Conservation (phyloP, 345 rosid genomes). For the Dovyalis caffra region DNA sequence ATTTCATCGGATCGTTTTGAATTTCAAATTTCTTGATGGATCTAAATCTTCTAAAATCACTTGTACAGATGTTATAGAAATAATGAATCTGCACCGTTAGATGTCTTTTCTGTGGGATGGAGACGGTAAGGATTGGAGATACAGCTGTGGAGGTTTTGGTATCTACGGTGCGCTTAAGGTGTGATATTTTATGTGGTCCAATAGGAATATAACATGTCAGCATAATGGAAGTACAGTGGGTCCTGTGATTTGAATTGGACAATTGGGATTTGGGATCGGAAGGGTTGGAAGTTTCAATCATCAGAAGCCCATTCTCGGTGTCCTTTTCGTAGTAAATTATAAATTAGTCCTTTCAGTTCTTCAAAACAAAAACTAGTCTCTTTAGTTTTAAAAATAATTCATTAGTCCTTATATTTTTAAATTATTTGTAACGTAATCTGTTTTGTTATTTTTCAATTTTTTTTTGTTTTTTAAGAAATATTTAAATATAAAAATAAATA, state of each 20-base stretch:
- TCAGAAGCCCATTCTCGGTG: neutral
- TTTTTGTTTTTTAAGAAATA: too few species aligned
- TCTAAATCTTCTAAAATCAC: neutral
- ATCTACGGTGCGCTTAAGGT: too few species aligned
- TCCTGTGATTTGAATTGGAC: neutral
- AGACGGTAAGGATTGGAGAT: neutral
- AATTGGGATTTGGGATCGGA: neutral
- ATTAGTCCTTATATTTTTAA: too few species aligned
- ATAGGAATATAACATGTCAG: neutral
- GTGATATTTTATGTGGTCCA: neutral
- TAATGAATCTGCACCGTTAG: neutral
- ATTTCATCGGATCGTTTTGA: slow-evolving; percentile 2
- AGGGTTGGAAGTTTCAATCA: neutral
- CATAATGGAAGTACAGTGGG: neutral
- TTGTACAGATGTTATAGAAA: neutral
- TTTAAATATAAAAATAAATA: too few species aligned
- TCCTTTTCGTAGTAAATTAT: too few species aligned
- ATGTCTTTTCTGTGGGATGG: neutral
- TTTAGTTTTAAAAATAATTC: too few species aligned
- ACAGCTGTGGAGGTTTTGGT: neutral
- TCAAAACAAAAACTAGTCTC: too few species aligned
- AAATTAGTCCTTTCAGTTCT: too few species aligned
- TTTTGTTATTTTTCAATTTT: too few species aligned
- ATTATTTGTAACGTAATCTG: too few species aligned
- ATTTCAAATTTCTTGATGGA: slow-evolving; percentile 2